These are phyloP conservation scores for Nakazawaea ishiwadae DNA, from an alignment of 805 yeast genomes.

Conservation along the genomic window DNA sequence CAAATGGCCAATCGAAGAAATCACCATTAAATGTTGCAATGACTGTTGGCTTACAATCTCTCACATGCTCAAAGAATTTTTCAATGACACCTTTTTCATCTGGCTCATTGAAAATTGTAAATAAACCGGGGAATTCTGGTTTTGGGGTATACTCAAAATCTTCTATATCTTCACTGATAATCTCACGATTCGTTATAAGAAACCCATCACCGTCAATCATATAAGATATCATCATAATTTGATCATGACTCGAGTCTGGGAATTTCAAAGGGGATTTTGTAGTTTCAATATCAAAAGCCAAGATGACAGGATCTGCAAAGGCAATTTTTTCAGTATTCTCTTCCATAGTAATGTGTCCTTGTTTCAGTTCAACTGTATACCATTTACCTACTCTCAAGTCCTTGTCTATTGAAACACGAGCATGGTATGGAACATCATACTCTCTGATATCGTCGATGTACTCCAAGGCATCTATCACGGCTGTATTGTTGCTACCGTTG, in stretches of 20 bases:
- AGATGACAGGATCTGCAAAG: conserved; percentile 94
- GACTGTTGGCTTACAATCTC: conserved; percentile 90
- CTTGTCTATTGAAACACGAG: conserved; percentile 89
- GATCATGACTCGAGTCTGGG: conserved; percentile 88
- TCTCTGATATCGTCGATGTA: conserved; percentile 80
- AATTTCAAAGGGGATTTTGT: conserved; percentile 94
- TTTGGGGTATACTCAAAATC: conserved; percentile 97
- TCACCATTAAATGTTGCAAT: conserved; percentile 98
- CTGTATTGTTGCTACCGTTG: conserved; percentile 13
- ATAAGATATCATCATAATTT: conserved; percentile 97
- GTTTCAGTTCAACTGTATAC: conserved; percentile 73
- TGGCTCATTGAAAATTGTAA: conserved; percentile 84
- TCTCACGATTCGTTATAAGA: conserved; percentile 89
- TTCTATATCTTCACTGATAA: conserved; percentile 89
- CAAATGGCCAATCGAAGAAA: conserved; percentile 98
- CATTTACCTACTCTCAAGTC: conserved; percentile 91
- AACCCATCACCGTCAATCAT: conserved; percentile 99
- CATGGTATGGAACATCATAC: conserved; percentile 95
- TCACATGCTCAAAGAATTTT: conserved; percentile 83
- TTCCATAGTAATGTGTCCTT: conserved; percentile 46
- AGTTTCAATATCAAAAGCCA: conserved; percentile 97
- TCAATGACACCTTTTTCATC: conserved; percentile 73
- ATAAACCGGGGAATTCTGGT: conserved; percentile 90
- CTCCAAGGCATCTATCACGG: conserved; percentile 50
- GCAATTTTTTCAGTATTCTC: conserved; percentile 75